Percentiles rank a stretch among this genome's conserved stretches.
Evolutionary conservation across 768 basidiomycete species (phyloP).

Genomic region (Amanita inopinata): DNA sequence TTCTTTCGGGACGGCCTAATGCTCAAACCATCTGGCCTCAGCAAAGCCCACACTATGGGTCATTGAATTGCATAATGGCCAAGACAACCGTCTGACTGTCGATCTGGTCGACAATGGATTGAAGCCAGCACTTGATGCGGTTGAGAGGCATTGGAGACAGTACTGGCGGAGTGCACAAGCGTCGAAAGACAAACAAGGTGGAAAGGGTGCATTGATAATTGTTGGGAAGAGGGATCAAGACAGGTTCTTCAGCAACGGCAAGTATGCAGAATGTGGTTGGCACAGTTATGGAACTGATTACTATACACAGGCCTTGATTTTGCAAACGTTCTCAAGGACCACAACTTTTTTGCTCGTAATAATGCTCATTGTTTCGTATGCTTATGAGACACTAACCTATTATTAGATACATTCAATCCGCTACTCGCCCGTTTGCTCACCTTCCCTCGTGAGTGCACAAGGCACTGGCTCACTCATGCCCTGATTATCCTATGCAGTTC

Average conservation of each 20-base stretch:
- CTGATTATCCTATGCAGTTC: conserved; percentile 35
- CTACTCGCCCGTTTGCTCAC: conserved; percentile 57
- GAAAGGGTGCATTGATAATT: conserved; percentile 65
- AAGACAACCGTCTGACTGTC: conserved; percentile 60
- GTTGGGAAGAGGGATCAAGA: conserved; percentile 68
- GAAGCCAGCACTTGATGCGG: conserved; percentile 59
- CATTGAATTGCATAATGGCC: conserved; percentile 72
- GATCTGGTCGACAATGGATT: conserved; percentile 48
- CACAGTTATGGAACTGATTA: not conserved
- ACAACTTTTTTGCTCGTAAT: conserved; percentile 59
- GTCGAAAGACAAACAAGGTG: conserved; percentile 38
- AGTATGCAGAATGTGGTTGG: conserved; percentile 8
- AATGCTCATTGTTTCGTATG: conserved; percentile 7
- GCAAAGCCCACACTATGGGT: conserved; percentile 60
- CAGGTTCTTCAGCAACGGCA: conserved; percentile 86
- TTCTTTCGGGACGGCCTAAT: not conserved
- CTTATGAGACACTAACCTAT: conserved; percentile 4
- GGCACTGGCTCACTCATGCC: not conserved
- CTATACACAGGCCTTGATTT: conserved; percentile 54
- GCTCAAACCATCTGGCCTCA: conserved; percentile 16
- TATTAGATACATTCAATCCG: conserved; percentile 64
- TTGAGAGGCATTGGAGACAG: conserved; percentile 64
- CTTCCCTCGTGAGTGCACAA: conserved; percentile 61
- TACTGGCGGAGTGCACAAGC: conserved; percentile 35
- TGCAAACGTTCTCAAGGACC: conserved; percentile 37